phyloP scores from a whole-genome alignment of 2,329 filamentous ascomycete species.

The Dothideomycetes sp. region DNA sequence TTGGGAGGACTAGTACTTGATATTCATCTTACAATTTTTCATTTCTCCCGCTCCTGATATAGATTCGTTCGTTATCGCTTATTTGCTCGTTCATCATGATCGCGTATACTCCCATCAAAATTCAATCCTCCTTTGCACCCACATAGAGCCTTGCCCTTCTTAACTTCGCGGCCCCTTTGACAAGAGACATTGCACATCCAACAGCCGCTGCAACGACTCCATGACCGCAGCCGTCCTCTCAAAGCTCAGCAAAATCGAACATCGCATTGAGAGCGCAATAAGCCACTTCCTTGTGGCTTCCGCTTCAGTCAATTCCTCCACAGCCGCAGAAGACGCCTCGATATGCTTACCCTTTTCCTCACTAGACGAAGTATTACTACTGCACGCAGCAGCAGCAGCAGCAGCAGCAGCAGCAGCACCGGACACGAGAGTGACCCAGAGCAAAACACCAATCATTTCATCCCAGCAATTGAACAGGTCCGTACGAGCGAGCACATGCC shows the following conservation, averaged over 20 bases:
- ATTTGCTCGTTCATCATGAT: too few relatives aligned
- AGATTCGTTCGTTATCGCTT: too few relatives aligned
- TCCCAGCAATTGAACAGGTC: conserved; percentile 21
- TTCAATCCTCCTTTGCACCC: too few relatives aligned
- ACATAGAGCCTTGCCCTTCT: too few relatives aligned
- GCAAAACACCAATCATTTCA: conserved; percentile 21
- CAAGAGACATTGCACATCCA: conserved; percentile 15
- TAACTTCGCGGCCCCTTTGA: conserved; percentile 1
- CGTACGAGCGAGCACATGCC: conserved; percentile 15
- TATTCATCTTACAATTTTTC: too few relatives aligned
- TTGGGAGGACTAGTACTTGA: too few relatives aligned
- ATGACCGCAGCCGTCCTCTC: conserved; percentile 18
- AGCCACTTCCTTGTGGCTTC: conserved; percentile 19
- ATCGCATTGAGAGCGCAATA: conserved; percentile 20
- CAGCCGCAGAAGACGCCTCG: too few relatives aligned
- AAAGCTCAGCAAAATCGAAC: conserved; percentile 20
- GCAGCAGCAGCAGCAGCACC: conserved; percentile 15
- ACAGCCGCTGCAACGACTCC: conserved; percentile 16
- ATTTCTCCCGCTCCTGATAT: too few relatives aligned
- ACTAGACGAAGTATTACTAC: conserved; percentile 1
- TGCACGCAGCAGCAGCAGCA: background rate
- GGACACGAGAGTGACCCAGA: conserved; percentile 20
- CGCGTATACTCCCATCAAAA: too few relatives aligned
- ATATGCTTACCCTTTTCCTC: too few relatives aligned
- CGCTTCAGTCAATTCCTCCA: too few relatives aligned